phyloP scores from a whole-genome alignment of 345 rosid species.

The Tarenaya hassleriana region DNA sequence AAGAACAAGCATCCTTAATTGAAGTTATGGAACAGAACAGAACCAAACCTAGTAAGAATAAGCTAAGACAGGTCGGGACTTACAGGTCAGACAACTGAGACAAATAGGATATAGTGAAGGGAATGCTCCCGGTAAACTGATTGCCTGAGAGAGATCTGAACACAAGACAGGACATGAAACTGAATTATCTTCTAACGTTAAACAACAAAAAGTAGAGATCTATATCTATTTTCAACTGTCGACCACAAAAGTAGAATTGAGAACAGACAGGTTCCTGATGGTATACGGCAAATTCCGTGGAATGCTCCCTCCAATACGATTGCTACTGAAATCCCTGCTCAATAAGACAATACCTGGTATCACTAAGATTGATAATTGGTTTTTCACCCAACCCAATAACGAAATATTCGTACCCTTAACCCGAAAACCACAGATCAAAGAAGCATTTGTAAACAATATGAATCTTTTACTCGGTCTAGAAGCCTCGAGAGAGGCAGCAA shows the following conservation, averaged over 20 bases:
- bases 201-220: neutral
- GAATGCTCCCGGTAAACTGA: constrained; percentile 57
- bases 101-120: constrained; percentile 35
- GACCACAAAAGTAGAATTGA: neutral
- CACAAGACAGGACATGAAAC: constrained; percentile 16
- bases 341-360: constrained; percentile 17
- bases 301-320: constrained; percentile 73
- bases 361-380: neutral
- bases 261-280: constrained; percentile 58
- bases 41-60: constrained; percentile 12
- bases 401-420: no score
- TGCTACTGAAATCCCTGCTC: constrained; percentile 80
- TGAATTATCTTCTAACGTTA: constrained; percentile 2
- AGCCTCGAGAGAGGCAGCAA: constrained; percentile 8
- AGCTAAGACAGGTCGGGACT: constrained; percentile 28
- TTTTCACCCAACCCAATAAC: neutral
- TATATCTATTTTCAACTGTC: neutral
- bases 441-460: no score
- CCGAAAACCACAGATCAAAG: no score
- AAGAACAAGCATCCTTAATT: no score
- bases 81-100: constrained; percentile 49
- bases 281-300: constrained; percentile 66
- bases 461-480: neutral
- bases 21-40: neutral
- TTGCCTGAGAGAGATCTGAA: constrained; percentile 56